Percentiles rank a stretch among this genome's conserved stretches.
phyloP scores from a whole-genome alignment of 305 asterid species.

The Fraxinus nigra region DNA sequence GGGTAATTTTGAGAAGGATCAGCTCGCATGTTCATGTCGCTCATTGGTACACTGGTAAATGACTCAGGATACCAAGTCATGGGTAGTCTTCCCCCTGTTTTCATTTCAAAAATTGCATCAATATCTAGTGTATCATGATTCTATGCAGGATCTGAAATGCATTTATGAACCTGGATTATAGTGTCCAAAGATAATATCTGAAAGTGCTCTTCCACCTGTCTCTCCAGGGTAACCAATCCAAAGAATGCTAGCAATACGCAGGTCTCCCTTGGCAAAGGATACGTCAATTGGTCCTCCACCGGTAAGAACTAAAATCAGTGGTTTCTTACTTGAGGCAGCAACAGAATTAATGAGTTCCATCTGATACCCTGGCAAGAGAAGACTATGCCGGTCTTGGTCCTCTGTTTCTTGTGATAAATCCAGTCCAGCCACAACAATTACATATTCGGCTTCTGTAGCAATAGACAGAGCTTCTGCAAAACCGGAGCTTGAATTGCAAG shows the following conservation, averaged over 20 bases:
- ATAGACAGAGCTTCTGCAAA: slow-evolving; percentile 57
- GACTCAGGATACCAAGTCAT: slow-evolving; percentile 94
- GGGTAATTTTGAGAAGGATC: slow-evolving; percentile 73
- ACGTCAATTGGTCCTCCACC: slow-evolving; percentile 93
- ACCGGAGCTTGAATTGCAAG: slow-evolving; percentile 61
- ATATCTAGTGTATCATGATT: background rate
- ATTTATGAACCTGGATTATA: slow-evolving; percentile 71
- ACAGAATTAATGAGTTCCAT: slow-evolving; percentile 49
- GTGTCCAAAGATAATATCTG: slow-evolving; percentile 76
- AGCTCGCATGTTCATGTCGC: slow-evolving; percentile 86
- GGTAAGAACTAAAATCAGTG: slow-evolving; percentile 67
- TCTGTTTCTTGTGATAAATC: slow-evolving; percentile 88
- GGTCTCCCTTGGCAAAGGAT: slow-evolving; percentile 63
- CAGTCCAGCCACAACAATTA: slow-evolving; percentile 69
- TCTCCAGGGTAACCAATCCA: slow-evolving; percentile 99
- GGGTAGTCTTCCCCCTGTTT: slow-evolving; percentile 74
- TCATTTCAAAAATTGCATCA: background rate
- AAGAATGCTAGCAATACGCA: slow-evolving; percentile 63
- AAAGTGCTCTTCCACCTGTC: slow-evolving; percentile 74
- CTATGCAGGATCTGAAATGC: background rate
- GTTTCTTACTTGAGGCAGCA: slow-evolving; percentile 63
- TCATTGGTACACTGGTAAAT: slow-evolving; percentile 75
- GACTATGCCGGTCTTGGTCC: slow-evolving; percentile 83
- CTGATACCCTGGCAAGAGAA: slow-evolving; percentile 89
- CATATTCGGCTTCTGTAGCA: slow-evolving; percentile 63